A percentile compares a stretch with the other conserved stretches of the same genome.
phyloP scores from a whole-genome alignment of 108 stramenopile species.

The Ochromonas danica region DNA sequence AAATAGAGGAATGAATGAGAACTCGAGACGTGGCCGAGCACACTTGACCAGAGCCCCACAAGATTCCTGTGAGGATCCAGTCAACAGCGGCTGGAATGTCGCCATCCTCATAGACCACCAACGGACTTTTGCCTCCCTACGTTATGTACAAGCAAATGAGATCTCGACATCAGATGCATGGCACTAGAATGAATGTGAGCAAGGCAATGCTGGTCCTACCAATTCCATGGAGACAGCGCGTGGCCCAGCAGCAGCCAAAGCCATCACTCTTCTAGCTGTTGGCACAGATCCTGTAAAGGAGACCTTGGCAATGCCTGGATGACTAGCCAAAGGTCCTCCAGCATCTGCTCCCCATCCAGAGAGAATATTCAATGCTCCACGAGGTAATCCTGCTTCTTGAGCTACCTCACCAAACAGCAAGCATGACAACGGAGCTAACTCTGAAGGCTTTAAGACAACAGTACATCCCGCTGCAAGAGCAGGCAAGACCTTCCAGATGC shows the following conservation, averaged over 20 bases:
- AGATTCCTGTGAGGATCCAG: constrained; percentile 58
- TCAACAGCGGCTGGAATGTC: constrained; percentile 54
- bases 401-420: constrained; percentile 63
- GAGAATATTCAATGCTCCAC: constrained; percentile 76
- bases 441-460: constrained; percentile 88
- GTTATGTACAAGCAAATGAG: too few relatives aligned
- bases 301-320: constrained; percentile 69
- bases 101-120: constrained; percentile 50
- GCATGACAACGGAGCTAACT: constrained; percentile 79
- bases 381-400: constrained; percentile 75
- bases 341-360: constrained; percentile 67
- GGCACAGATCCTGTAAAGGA: constrained; percentile 64
- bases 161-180: not conserved
- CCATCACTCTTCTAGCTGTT: constrained; percentile 31
- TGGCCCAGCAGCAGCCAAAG: constrained; percentile 68
- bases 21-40: constrained; percentile 73
- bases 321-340: constrained; percentile 58
- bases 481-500: constrained; percentile 76
- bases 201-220: too few relatives aligned
- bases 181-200: not conserved
- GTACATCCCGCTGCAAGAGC: constrained; percentile 80
- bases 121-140: constrained; percentile 41
- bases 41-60: constrained; percentile 71
- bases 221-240: constrained; percentile 33
- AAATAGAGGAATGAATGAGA: constrained; percentile 61